Conservation (phyloP, 2,329 filamentous ascomycete species). For the Madurella mycetomatis region DNA sequence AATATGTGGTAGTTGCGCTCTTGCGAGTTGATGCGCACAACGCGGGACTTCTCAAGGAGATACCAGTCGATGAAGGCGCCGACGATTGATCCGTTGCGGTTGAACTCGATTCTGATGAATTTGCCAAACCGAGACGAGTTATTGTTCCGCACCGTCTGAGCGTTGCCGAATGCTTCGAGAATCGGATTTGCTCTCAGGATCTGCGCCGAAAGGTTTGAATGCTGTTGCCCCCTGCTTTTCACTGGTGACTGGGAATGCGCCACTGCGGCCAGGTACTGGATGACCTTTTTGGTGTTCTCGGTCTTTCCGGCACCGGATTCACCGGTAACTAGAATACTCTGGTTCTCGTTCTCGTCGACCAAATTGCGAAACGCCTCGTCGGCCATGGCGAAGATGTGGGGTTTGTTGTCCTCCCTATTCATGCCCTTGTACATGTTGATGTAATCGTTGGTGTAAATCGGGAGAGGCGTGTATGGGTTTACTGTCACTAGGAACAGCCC, state of each 20-base stretch:
- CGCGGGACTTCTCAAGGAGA: conserved; percentile 93
- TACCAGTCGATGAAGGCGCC: conserved; percentile 99
- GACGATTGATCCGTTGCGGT: conserved; percentile 78
- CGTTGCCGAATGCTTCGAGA: conserved; percentile 95
- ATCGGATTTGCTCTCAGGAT: conserved; percentile 96
- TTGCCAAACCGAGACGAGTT: conserved; percentile 98
- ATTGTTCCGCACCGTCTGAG: conserved; percentile 95
- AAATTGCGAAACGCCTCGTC: conserved; percentile 95
- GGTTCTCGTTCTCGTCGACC: conserved; percentile 90
- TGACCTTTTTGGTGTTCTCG: conserved; percentile 99
- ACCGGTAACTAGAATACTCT: conserved; percentile 96
- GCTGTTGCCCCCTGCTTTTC: conserved; percentile 52
- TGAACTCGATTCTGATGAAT: conserved; percentile 97
- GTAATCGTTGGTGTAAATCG: conserved; percentile 95
- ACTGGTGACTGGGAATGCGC: conserved; percentile 73
- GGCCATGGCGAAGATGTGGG: conserved; percentile 96
- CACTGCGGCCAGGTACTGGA: conserved; percentile 94
- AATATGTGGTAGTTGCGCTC: conserved; percentile 98
- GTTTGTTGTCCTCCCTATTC: conserved; percentile 87
- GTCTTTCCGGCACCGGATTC: conserved; percentile 98
- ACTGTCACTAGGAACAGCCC: conserved; percentile 95
- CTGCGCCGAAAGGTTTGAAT: conserved; percentile 90
- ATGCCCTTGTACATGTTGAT: conserved; percentile 97
- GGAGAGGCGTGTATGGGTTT: conserved; percentile 90
- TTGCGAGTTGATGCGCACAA: conserved; percentile 79